Percentiles rank a stretch among this genome's conserved stretches.
Evolutionary conservation across 1,284 basidiomycete species (phyloP).

Genomic region (Ceratobasidium papillatum): DNA sequence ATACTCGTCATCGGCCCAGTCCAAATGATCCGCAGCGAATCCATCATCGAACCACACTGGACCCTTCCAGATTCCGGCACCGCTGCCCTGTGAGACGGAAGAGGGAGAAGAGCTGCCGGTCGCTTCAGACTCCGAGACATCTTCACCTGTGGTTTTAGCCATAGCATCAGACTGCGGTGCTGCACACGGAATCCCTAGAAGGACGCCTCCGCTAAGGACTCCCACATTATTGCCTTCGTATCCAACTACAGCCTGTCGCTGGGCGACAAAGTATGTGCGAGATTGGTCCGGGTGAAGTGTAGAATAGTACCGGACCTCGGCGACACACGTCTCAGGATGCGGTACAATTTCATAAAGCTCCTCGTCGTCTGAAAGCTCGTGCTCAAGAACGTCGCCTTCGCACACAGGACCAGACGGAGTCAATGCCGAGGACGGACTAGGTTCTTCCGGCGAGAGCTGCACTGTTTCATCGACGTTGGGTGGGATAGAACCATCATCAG

Average conservation of each 20-base stretch:
- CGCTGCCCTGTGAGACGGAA: conserved; percentile 22
- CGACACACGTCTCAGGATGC: background rate
- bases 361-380: conserved; percentile 34
- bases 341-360: conserved; percentile 31
- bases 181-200: conserved; percentile 20
- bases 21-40: conserved; percentile 5
- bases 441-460: background rate
- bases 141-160: background rate
- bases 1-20: conserved; percentile 33
- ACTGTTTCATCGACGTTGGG: background rate
- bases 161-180: background rate
- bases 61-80: conserved; percentile 34
- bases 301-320: conserved; percentile 25
- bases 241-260: conserved; percentile 26
- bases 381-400: background rate
- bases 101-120: conserved; percentile 15
- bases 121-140: conserved; percentile 15
- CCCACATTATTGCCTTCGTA: conserved; percentile 39
- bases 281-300: conserved; percentile 1
- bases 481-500: background rate
- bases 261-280: conserved; percentile 31
- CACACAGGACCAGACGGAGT: background rate
- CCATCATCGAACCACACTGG: conserved; percentile 29
- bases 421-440: background rate
- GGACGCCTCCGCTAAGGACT: conserved; percentile 35